A percentile compares a stretch with the other conserved stretches of the same genome.
These are phyloP conservation scores for Neurospora intermedia DNA, from an alignment of 495 filamentous ascomycete species.

Conservation along the genomic window DNA sequence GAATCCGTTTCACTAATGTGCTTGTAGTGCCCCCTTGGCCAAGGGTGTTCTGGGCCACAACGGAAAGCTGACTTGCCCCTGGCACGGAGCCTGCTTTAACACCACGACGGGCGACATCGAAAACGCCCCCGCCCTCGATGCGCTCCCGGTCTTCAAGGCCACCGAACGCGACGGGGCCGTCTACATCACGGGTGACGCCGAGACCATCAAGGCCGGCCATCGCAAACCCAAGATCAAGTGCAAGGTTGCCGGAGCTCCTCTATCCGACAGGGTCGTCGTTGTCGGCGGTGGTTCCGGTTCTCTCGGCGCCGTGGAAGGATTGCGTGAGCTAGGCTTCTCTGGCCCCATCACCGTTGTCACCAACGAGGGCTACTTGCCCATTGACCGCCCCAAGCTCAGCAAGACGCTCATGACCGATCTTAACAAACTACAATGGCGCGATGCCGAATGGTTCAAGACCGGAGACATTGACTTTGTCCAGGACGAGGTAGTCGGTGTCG, in stretches of 20 bases:
- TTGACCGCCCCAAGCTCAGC: slow-evolving; percentile 91
- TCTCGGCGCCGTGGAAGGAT: slow-evolving; percentile 65
- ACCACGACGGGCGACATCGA: slow-evolving; percentile 85
- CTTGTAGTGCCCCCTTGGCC: slow-evolving; percentile 55
- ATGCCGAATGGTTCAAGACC: slow-evolving; percentile 64
- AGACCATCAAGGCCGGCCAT: slow-evolving; percentile 63
- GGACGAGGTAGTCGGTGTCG: slow-evolving; percentile 64
- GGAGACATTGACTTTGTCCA: slow-evolving; percentile 61
- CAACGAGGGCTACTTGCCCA: slow-evolving; percentile 72
- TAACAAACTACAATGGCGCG: slow-evolving; percentile 63
- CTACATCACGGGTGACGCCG: slow-evolving; percentile 74
- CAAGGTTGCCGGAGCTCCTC: slow-evolving; percentile 35
- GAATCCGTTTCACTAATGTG: neutral
- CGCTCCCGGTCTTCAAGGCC: slow-evolving; percentile 68
- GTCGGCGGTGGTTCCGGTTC: slow-evolving; percentile 85
- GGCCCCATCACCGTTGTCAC: slow-evolving; percentile 76
- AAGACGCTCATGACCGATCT: slow-evolving; percentile 85
- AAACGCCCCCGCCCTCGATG: slow-evolving; percentile 81
- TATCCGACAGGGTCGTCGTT: slow-evolving; percentile 64
- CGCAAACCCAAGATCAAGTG: slow-evolving; percentile 66
- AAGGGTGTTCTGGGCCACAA: slow-evolving; percentile 72
- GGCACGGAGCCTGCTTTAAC: slow-evolving; percentile 96
- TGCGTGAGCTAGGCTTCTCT: slow-evolving; percentile 71
- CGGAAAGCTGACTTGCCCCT: slow-evolving; percentile 81
- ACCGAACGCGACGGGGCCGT: slow-evolving; percentile 68